Base-by-base conservation (phyloP, 2,329 filamentous ascomycete species). In the Epichloe sp. region DNA sequence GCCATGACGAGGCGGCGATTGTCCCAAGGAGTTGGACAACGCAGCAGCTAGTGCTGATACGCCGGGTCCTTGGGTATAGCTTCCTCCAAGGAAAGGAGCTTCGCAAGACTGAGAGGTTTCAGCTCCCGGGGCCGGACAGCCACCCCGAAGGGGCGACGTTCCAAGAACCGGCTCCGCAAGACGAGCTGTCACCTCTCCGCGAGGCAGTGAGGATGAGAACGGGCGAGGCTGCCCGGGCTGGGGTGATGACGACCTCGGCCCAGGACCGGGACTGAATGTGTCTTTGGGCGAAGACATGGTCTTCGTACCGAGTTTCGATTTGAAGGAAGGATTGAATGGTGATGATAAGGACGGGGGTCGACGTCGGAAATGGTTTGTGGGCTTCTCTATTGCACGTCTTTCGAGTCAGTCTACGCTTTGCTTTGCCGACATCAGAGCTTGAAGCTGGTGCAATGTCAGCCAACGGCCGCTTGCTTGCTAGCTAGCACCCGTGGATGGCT, bases 11-110 rank as follows among this genome's bases (percentile, higher is more conserved):
- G 85, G 82, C 17, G 86, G 85, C 26, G 82, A 82, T 47, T 78
- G 78, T 55, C 83, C 85, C 38, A 85, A 71, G 11, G 83, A 86
- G 59, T 85, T 82, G 54, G 86, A 86, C 56, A 96, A 72, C n/a
- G 88, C 91, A 26, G 87, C 86, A 37, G 91, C 89, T 50, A 97
- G 78, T 54, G 89, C 90, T 26, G 91, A 96, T 47, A 89, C 80
- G 23, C 88, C 88, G 6, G 88, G 89, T 0, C 88, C 88, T 6
- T 83, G 79, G 7, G 80, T 69, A 47, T 80, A 77, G 56, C 73
- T 79, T 49, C 77, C 76, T 53, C 79, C 83, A 8, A 83, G 74
- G 38, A 94, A 75, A 38, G 86, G 83, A 40, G 81, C 76, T 52
- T 80, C 67, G 49, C 65, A 70, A 19, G 71, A 73, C 52, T 41